Evolutionary conservation across 768 basidiomycete genomes (phyloP).

Genomic region (Lactarius indigo): DNA sequence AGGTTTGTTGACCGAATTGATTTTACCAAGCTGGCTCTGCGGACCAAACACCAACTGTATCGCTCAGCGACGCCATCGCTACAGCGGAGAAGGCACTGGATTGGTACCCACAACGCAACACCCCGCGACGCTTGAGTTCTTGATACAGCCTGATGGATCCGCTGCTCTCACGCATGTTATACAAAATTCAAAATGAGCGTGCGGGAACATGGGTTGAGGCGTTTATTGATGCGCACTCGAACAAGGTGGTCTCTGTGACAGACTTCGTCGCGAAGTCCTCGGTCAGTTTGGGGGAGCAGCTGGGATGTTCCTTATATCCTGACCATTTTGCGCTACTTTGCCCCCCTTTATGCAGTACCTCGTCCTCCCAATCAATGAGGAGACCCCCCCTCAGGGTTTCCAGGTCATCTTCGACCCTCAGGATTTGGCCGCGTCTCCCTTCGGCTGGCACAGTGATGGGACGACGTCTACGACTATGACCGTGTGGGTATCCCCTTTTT

Average conservation of each 20-base stretch:
- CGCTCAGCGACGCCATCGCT: slow-evolving; percentile 35
- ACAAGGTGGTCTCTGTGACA: slow-evolving; percentile 47
- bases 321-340: neutral
- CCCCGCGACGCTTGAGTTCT: slow-evolving; percentile 40
- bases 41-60: slow-evolving; percentile 37
- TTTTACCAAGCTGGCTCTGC: slow-evolving; percentile 22
- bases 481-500: slow-evolving; percentile 15
- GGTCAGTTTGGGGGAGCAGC: slow-evolving; percentile 29
- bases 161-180: slow-evolving; percentile 40
- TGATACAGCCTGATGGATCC: slow-evolving; percentile 39
- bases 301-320: neutral
- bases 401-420: slow-evolving; percentile 49
- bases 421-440: slow-evolving; percentile 50
- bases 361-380: slow-evolving; percentile 50
- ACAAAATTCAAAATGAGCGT: slow-evolving; percentile 42
- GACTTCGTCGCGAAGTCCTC: slow-evolving; percentile 49
- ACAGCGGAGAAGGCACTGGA: slow-evolving; percentile 38
- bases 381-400: slow-evolving; percentile 48
- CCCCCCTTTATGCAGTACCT: slow-evolving; percentile 34
- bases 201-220: slow-evolving; percentile 52
- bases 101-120: slow-evolving; percentile 41
- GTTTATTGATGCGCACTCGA: slow-evolving; percentile 55
- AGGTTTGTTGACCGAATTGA: neutral
- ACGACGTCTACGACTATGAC: slow-evolving; percentile 37
- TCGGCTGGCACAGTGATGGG: slow-evolving; percentile 49